Percentiles rank a stretch among this genome's conserved stretches.
These are phyloP conservation scores for Verbena officinalis DNA, from an alignment of 257 asterid genomes.

Conservation along the genomic window DNA sequence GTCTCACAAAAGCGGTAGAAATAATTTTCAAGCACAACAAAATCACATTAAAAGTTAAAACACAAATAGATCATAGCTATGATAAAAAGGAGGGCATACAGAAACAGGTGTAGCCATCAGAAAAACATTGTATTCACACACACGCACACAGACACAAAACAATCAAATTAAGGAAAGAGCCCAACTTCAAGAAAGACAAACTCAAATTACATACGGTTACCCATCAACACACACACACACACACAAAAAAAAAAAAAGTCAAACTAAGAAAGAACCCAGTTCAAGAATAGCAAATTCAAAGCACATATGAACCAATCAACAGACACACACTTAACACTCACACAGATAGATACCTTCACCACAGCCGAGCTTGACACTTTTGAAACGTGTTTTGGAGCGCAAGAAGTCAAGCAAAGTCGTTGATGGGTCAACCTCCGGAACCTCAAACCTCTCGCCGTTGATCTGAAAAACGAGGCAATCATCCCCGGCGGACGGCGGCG, in stretches of 20 bases:
- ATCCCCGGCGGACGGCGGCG: constrained; percentile 16
- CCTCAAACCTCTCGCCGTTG: constrained; percentile 71
- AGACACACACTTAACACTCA: not conserved
- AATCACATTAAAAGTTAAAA: not conserved
- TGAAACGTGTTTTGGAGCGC: constrained; percentile 61
- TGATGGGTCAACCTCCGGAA: constrained; percentile 58
- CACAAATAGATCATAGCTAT: not conserved
- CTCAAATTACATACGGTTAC: no score
- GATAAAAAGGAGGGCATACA: no score
- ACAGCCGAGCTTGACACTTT: constrained; percentile 83
- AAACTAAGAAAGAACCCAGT: no score
- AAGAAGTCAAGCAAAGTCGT: constrained; percentile 72
- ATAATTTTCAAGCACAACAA: not conserved
- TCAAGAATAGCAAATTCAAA: no score
- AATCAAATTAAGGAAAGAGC: not conserved
- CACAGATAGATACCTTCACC: constrained; percentile 93
- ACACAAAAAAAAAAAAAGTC: no score
- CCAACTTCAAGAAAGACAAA: constrained; percentile 3
- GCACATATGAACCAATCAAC: not conserved
- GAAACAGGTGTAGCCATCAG: no score
- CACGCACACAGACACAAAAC: not conserved
- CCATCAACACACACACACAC: no score
- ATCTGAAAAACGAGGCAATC: constrained; percentile 57
- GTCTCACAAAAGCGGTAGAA: no score
- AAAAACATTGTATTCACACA: no score